Base-by-base conservation (phyloP, 768 basidiomycete species). In the Glaciozyma martinii region DNA sequence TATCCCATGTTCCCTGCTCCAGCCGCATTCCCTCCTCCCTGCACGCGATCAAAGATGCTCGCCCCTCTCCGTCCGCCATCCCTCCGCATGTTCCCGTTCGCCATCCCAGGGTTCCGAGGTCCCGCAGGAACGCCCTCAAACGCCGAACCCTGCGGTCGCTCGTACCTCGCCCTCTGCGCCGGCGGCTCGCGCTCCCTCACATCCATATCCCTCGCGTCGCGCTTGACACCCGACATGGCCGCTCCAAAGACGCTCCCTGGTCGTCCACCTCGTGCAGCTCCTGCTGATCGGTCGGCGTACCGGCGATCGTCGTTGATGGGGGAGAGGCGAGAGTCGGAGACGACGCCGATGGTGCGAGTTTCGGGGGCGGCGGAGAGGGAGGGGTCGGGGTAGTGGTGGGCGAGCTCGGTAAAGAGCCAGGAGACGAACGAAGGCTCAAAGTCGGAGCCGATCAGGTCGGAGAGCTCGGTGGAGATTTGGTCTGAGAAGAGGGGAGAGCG, bases 381-480 rank as follows among this genome's bases (percentile, higher is more conserved):
- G 30, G 71, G 61, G 43, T 61, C 59, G 46, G 71, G 63, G 68
- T 67, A 68, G 72, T 78, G 68, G 52, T 59, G 63, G 40, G 61
- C 61, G 27, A 88, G 88, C 75, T 88, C 87, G 42, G 78, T 77
- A 74, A 94, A 95, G 27, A 95, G 78, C 90, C 90, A 94, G 62
- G 87, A 85, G 40, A 89, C 90, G 77, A 95, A 94, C 63, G 80
- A 84, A 53, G 83, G 77, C 74, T 93, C 91, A 76, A 85, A 89
- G 66, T 90, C 88, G 15, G 83, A 73, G n/a, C 90, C 90, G 79
- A 92, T 89, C 66, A 85, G 79, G 73, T 92, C 91, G 78, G 88
- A 85, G 56, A 93, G 81, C 77, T 93, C 91, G 37, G 80, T 78
- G n/a, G 86, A 87, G 76, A 94, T 90, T 82, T 91, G 89, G 56